Percentiles rank a stretch among this genome's conserved stretches.
phyloP scores from a whole-genome alignment of 129 eudicot genomes.

The Helichrysum umbraculigerum region DNA sequence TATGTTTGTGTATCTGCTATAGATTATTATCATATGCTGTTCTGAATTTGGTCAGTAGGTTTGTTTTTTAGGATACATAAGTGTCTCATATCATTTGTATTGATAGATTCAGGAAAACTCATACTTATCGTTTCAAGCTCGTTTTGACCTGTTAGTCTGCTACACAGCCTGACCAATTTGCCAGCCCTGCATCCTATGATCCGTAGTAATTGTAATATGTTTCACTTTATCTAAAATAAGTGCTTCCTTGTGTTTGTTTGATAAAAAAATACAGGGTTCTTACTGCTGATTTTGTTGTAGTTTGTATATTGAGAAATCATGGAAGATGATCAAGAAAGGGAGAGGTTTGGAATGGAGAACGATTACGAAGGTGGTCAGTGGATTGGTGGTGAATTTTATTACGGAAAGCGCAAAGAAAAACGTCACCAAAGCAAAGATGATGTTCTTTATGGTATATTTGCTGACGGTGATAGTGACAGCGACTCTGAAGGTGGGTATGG shows the following conservation, averaged over 20 bases:
- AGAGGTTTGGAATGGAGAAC: slow-evolving; percentile 83
- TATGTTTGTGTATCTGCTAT: no score
- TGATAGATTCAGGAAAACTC: neutral
- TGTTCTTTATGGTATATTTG: slow-evolving; percentile 78
- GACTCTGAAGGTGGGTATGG: slow-evolving; percentile 52
- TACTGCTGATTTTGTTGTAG: slow-evolving; percentile 26
- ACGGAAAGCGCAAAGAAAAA: slow-evolving; percentile 64
- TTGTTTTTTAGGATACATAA: neutral
- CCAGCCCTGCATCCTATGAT: neutral
- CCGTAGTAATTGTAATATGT: neutral
- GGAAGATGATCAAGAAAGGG: slow-evolving; percentile 91
- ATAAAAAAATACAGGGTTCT: neutral
- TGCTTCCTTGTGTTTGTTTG: neutral
- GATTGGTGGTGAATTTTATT: slow-evolving; percentile 76
- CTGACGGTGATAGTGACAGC: slow-evolving; percentile 50
- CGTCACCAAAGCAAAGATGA: slow-evolving; percentile 69
- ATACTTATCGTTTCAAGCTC: no score
- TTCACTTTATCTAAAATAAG: no score
- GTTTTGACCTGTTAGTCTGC: no score
- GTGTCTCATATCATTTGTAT: neutral
- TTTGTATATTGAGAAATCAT: slow-evolving; percentile 31
- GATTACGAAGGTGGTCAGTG: slow-evolving; percentile 83
- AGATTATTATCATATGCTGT: no score
- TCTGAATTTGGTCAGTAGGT: neutral
- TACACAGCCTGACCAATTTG: no score